A percentile compares a stretch with the other conserved stretches of the same genome.
Conservation (phyloP, 768 basidiomycete genomes). For the Xerocomus brunneocitrinus region DNA sequence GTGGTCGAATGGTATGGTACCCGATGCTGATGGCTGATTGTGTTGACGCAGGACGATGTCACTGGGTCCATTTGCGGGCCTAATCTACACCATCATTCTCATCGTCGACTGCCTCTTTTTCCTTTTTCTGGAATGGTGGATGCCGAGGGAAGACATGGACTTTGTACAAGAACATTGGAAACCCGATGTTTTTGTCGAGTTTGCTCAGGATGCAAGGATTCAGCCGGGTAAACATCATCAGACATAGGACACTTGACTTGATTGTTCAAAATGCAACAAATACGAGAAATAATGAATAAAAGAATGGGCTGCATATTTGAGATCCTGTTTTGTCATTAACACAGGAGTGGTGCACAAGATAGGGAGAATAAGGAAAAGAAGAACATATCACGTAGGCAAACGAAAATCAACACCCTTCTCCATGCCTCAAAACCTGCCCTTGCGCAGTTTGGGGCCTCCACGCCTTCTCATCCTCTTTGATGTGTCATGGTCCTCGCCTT, state of each 20-base stretch:
- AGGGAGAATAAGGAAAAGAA: background rate
- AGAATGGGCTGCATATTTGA: slow-evolving; percentile 2
- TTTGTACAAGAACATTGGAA: slow-evolving; percentile 68
- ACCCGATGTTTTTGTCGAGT: slow-evolving; percentile 19
- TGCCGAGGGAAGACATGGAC: slow-evolving; percentile 74
- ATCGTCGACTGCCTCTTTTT: slow-evolving; percentile 63
- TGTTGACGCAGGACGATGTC: slow-evolving; percentile 58
- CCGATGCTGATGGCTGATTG: background rate
- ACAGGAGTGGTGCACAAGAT: background rate
- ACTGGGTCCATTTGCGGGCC: slow-evolving; percentile 76
- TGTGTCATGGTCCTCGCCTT: slow-evolving; percentile 23
- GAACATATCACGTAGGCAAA: background rate
- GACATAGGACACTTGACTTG: background rate
- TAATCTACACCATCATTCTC: slow-evolving; percentile 84
- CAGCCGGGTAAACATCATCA: background rate
- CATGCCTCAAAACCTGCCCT: slow-evolving; percentile 12
- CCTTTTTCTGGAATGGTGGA: slow-evolving; percentile 76
- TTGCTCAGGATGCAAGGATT: slow-evolving; percentile 4
- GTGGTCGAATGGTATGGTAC: slow-evolving; percentile 6
- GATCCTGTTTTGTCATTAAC: slow-evolving; percentile 1
- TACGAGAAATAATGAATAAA: slow-evolving; percentile 20
- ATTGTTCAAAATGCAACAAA: slow-evolving; percentile 6
- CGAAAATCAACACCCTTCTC: background rate
- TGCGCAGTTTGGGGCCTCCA: slow-evolving; percentile 20
- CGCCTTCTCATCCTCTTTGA: slow-evolving; percentile 22